phyloP scores from a whole-genome alignment of 2,329 filamentous ascomycete genomes.

The Cryoendolithus antarcticus region DNA sequence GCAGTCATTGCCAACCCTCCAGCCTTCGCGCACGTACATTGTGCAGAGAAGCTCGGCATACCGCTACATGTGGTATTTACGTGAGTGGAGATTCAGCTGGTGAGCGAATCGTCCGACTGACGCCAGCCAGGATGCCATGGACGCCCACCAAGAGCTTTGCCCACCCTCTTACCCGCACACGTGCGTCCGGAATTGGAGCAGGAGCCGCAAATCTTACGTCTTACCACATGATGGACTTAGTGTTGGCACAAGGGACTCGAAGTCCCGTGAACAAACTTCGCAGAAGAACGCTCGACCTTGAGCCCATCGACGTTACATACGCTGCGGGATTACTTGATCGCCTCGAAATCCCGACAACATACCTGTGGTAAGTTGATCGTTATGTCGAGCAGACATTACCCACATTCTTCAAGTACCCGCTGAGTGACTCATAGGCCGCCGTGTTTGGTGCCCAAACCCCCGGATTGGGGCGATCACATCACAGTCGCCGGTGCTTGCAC shows the following conservation, averaged over 20 bases:
- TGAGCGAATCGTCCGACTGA: background rate
- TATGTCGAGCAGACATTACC: too few relatives aligned
- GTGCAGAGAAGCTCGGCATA: conserved; percentile 60
- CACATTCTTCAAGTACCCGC: background rate
- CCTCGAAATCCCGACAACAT: conserved; percentile 62
- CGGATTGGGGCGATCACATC: conserved; percentile 4
- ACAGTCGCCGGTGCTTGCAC: too few relatives aligned
- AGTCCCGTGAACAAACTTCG: conserved; percentile 55
- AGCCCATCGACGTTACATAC: conserved; percentile 61
- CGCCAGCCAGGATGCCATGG: conserved; percentile 60
- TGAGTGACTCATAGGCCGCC: conserved; percentile 1
- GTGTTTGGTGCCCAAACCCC: conserved; percentile 2
- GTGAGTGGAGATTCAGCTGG: too few relatives aligned
- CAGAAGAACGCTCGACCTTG: conserved; percentile 54
- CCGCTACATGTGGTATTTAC: conserved; percentile 82
- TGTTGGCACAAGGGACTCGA: conserved; percentile 77
- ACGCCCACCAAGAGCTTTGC: conserved; percentile 70
- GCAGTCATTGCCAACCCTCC: conserved; percentile 66
- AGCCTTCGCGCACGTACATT: conserved; percentile 61
- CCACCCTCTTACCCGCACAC: conserved; percentile 66
- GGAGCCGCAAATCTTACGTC: conserved; percentile 65
- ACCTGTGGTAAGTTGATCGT: conserved; percentile 41
- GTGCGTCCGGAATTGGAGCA: conserved; percentile 58
- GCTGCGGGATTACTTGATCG: conserved; percentile 64
- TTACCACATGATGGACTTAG: conserved; percentile 71